Conservation (phyloP, 2,329 filamentous ascomycete species). For the Hawksworthiomyces lignivorus region DNA sequence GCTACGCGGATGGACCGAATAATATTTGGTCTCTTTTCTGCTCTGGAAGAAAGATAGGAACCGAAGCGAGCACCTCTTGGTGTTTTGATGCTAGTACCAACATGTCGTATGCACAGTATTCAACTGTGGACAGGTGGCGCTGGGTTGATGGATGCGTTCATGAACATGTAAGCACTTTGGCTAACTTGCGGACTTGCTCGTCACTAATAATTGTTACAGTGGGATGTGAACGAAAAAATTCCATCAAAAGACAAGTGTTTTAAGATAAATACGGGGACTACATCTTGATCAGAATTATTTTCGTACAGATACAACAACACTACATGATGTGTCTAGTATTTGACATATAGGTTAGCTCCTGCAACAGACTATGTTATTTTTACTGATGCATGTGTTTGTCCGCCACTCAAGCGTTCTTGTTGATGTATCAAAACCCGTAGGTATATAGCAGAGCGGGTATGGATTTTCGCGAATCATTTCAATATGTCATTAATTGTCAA, state of each 20-base stretch:
- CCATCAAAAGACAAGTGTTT: slow-evolving; percentile 15
- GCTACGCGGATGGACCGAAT: slow-evolving; percentile 26
- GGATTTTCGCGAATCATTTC: no score
- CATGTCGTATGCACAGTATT: slow-evolving; percentile 33
- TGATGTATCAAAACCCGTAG: no score
- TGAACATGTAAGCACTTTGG: slow-evolving; percentile 25
- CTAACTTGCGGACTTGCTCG: no score
- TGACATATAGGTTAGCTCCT: no score
- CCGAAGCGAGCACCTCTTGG: slow-evolving; percentile 25
- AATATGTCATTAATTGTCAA: no score
- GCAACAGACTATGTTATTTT: no score
- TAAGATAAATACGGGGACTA: slow-evolving; percentile 5
- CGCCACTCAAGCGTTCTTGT: no score
- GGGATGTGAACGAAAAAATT: slow-evolving; percentile 7
- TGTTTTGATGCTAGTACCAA: slow-evolving; percentile 31
- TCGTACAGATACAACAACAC: no score
- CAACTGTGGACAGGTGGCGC: slow-evolving; percentile 29
- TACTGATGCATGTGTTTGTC: no score
- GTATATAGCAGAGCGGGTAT: no score
- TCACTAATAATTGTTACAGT: background rate
- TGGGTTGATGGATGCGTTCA: slow-evolving; percentile 34
- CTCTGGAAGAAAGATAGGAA: slow-evolving; percentile 26
- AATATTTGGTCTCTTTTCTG: slow-evolving; percentile 32
- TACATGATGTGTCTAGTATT: no score
- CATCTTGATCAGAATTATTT: no score